Conservation (phyloP, 768 basidiomycete species). For the Tylopilus vinaceipallidus region DNA sequence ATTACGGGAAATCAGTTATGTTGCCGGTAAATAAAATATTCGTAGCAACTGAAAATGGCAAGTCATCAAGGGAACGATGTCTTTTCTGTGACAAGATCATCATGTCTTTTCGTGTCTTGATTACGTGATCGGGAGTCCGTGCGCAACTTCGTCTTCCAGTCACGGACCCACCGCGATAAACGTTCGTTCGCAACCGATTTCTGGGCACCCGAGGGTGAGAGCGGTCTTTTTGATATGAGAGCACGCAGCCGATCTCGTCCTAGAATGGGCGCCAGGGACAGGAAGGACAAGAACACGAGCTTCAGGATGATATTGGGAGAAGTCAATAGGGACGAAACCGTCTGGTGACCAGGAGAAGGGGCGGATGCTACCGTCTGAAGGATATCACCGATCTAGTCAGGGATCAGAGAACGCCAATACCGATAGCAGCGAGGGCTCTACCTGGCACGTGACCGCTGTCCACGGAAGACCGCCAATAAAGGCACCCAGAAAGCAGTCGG, state of each 20-base stretch:
- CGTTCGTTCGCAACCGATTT: conserved; percentile 35
- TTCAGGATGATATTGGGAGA: conserved; percentile 84
- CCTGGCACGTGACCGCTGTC: conserved; percentile 92
- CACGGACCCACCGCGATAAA: conserved; percentile 56
- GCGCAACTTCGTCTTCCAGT: conserved; percentile 63
- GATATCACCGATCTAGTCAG: conserved; percentile 75
- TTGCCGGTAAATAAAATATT: conserved; percentile 18
- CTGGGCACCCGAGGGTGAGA: conserved; percentile 20
- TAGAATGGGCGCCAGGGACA: conserved; percentile 86
- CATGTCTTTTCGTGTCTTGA: conserved; percentile 46
- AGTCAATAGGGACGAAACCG: conserved; percentile 80
- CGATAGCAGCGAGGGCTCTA: conserved; percentile 34
- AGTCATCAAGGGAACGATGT: conserved; percentile 26
- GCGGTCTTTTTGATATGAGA: conserved; percentile 43
- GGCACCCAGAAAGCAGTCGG: conserved; percentile 74
- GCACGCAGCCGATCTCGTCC: conserved; percentile 64
- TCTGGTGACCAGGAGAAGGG: conserved; percentile 67
- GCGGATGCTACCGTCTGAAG: conserved; percentile 79
- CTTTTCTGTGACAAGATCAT: conserved; percentile 58
- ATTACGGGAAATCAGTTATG: conserved; percentile 22
- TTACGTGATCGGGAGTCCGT: conserved; percentile 50
- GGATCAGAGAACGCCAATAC: conserved; percentile 14
- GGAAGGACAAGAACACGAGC: conserved; percentile 74
- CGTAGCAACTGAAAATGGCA: conserved; percentile 12
- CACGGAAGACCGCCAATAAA: conserved; percentile 86